These are phyloP conservation scores for Suhomyces bribrorum DNA, from an alignment of 1,139 yeast species.

Conservation along the genomic window DNA sequence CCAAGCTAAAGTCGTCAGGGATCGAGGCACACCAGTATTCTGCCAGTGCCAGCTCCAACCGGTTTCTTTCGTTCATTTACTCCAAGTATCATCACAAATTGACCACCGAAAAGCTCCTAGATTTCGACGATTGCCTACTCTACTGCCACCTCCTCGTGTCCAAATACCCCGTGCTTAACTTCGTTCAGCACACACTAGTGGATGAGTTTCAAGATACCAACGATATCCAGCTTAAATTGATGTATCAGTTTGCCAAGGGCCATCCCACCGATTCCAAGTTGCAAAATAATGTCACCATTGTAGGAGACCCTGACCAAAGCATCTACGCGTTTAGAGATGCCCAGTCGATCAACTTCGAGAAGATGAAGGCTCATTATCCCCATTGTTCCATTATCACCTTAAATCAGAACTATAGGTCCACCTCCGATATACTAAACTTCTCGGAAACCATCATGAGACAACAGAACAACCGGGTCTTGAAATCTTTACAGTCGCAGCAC, in stretches of 20 bases:
- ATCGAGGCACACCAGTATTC: conserved; percentile 38
- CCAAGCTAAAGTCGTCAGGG: conserved; percentile 55
- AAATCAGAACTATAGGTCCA: conserved; percentile 78
- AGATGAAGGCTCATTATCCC: conserved; percentile 53
- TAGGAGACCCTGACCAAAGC: conserved; percentile 96
- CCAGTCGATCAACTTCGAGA: conserved; percentile 61
- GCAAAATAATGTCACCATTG: conserved; percentile 67
- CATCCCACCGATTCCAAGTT: conserved; percentile 21
- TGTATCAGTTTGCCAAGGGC: conserved; percentile 57
- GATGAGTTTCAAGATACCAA: conserved; percentile 97
- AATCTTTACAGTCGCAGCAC: conserved; percentile 50
- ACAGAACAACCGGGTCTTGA: conserved; percentile 48
- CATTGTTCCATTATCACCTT: conserved; percentile 42
- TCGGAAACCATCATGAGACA: conserved; percentile 71
- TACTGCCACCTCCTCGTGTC: conserved; percentile 53
- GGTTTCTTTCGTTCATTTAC: conserved; percentile 40
- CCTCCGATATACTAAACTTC: conserved; percentile 60
- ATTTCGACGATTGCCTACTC: conserved; percentile 82
- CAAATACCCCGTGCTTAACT: conserved; percentile 44
- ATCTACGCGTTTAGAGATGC: conserved; percentile 90
- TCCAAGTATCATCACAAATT: conserved; percentile 54
- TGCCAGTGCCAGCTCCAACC: conserved; percentile 14
- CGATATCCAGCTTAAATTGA: conserved; percentile 66
- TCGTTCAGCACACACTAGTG: conserved; percentile 70
- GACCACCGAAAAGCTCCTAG: conserved; percentile 47